A percentile compares a stretch with the other conserved stretches of the same genome.
Conservation (phyloP, 2,329 filamentous ascomycete species). For the Neonectria coccinea region DNA sequence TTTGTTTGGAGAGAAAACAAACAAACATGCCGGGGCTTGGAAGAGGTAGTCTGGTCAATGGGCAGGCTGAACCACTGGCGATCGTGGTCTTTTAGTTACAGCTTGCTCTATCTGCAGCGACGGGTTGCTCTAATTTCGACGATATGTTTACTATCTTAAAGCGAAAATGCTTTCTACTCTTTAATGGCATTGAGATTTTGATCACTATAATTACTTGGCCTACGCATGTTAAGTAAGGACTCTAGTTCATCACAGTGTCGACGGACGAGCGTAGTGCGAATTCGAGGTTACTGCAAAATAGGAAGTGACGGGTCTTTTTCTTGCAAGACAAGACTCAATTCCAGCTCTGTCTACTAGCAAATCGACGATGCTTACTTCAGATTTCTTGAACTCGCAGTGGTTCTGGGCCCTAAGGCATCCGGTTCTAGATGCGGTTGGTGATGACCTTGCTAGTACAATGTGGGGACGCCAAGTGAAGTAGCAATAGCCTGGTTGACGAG, state of each 20-base stretch:
- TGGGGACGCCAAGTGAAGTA: not conserved
- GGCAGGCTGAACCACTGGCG: not conserved
- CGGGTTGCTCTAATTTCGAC: not conserved
- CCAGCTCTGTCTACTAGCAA: not conserved
- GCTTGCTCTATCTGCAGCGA: not conserved
- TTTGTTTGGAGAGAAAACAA: not conserved
- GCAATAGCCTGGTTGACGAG: no score
- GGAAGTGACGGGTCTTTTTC: not conserved
- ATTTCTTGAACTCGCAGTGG: no score
- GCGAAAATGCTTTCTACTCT: no score
- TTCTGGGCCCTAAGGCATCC: no score
- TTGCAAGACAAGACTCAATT: not conserved
- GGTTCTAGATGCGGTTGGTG: no score
- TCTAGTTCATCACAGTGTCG: not conserved
- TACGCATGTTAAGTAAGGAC: not conserved
- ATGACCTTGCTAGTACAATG: no score
- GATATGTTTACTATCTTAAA: not conserved
- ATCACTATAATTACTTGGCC: not conserved
- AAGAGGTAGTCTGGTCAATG: not conserved
- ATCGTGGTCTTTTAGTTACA: not conserved
- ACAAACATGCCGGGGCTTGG: not conserved
- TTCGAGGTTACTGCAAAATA: not conserved
- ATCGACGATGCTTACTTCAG: no score
- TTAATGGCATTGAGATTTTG: not conserved
- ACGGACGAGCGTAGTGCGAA: not conserved